Conservation (phyloP, 2,329 filamentous ascomycete species). For the Xylaria sp. region DNA sequence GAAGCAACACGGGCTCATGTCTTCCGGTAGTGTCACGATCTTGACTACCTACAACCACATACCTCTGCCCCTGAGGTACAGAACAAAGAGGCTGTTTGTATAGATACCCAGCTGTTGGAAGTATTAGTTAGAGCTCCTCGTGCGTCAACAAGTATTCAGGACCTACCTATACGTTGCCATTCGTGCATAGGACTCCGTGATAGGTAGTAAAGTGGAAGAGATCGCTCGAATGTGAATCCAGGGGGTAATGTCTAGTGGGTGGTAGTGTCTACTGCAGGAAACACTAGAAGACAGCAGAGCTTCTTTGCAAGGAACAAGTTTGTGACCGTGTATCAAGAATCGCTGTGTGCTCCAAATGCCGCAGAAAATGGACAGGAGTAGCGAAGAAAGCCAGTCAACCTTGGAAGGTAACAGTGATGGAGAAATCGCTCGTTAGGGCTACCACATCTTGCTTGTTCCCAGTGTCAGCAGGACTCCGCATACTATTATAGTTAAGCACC, state of each 20-base stretch:
- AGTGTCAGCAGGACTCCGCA: conserved; percentile 30
- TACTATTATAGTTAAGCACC: conserved; percentile 29
- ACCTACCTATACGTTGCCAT: too few relatives aligned
- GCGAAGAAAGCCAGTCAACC: conserved; percentile 26
- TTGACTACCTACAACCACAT: too few relatives aligned
- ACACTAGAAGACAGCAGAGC: conserved; percentile 23
- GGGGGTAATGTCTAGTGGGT: conserved; percentile 26
- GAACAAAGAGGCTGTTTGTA: too few relatives aligned
- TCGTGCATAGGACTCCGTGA: too few relatives aligned
- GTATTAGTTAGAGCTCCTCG: too few relatives aligned
- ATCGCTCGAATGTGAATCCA: conserved; percentile 27
- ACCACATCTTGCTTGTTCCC: conserved; percentile 29
- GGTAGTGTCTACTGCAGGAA: conserved; percentile 27
- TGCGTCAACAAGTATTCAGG: too few relatives aligned
- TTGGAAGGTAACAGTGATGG: conserved; percentile 27
- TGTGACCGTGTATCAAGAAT: conserved; percentile 26
- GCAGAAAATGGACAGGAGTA: conserved; percentile 27
- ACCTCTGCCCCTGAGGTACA: too few relatives aligned
- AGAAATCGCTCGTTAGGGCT: conserved; percentile 26
- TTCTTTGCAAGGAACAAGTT: conserved; percentile 26
- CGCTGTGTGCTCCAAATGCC: conserved; percentile 25
- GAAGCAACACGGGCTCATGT: conserved; percentile 29
- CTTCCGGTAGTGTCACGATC: too few relatives aligned
- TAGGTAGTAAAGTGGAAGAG: conserved; percentile 26
- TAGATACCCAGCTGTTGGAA: too few relatives aligned